phyloP scores from a whole-genome alignment of 495 filamentous ascomycete genomes.

The Neurospora tetraspora region DNA sequence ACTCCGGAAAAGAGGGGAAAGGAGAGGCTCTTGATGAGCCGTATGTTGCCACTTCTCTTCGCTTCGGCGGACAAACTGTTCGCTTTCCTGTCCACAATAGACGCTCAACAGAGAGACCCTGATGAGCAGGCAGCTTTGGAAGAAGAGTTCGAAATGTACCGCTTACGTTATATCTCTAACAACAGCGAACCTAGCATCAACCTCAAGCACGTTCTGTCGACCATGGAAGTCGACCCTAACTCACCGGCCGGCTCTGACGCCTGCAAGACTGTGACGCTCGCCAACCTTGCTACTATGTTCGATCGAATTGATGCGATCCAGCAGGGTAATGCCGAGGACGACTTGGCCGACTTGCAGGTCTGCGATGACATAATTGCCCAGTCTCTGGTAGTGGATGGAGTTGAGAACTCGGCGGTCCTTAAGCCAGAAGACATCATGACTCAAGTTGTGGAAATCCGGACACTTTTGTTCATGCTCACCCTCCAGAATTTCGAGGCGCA shows the following conservation, averaged over 20 bases:
- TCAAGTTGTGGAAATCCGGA: conserved; percentile 15
- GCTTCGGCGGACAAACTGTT: conserved; percentile 11
- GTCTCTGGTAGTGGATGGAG: conserved; percentile 1
- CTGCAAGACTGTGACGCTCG: conserved; percentile 4
- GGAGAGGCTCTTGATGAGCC: conserved; percentile 5
- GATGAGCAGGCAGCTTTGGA: background rate
- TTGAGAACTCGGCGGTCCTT: background rate
- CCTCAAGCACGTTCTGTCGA: conserved; percentile 4
- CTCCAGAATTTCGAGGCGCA: conserved; percentile 2
- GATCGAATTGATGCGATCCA: conserved; percentile 1
- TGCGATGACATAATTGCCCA: conserved; percentile 11
- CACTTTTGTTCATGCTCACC: conserved; percentile 11
- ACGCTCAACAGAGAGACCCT: conserved; percentile 1
- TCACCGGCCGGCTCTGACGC: background rate
- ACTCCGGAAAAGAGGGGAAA: conserved; percentile 4
- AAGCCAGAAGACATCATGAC: conserved; percentile 4
- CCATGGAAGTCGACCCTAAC: conserved; percentile 1
- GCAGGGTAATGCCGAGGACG: background rate
- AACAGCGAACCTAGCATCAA: conserved; percentile 6
- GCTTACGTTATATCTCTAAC: conserved; percentile 1
- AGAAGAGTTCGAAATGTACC: conserved; percentile 3
- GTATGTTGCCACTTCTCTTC: conserved; percentile 5
- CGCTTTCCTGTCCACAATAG: conserved; percentile 1
- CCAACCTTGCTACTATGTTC: conserved; percentile 16
- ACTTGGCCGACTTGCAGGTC: conserved; percentile 7